A percentile compares a stretch with the other conserved stretches of the same genome.
These are phyloP conservation scores for Catunica adiposa DNA, from an alignment of 2,329 filamentous ascomycete species.

Conservation along the genomic window DNA sequence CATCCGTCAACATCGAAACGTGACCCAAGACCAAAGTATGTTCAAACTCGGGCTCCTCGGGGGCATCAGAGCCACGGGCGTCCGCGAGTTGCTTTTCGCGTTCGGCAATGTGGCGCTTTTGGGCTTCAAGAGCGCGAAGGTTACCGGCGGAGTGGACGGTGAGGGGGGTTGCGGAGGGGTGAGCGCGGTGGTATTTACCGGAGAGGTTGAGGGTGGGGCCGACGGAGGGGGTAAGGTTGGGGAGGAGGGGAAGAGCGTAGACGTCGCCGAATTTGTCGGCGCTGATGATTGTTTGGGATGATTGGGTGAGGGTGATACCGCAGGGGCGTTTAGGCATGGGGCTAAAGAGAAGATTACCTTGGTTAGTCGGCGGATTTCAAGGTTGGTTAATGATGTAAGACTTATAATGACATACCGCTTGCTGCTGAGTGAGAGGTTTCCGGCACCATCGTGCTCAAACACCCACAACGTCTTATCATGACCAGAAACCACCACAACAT, in stretches of 20 bases:
- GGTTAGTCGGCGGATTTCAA: not conserved
- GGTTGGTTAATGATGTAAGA: not conserved
- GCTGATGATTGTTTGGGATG: constrained; percentile 56
- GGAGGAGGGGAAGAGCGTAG: constrained; percentile 64
- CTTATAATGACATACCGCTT: constrained; percentile 38
- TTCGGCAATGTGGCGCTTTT: constrained; percentile 31
- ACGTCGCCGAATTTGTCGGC: constrained; percentile 97
- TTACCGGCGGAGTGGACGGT: constrained; percentile 52
- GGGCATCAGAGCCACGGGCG: constrained; percentile 18
- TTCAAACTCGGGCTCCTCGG: constrained; percentile 42
- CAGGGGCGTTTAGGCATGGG: constrained; percentile 81
- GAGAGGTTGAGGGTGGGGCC: constrained; percentile 15
- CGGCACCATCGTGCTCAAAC: constrained; percentile 48
- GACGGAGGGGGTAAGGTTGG: constrained; percentile 16
- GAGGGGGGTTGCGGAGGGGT: constrained; percentile 38
- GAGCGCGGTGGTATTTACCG: constrained; percentile 22
- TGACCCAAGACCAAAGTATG: constrained; percentile 73
- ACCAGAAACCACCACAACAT: constrained; percentile 66
- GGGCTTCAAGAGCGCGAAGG: constrained; percentile 41
- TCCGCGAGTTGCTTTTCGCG: constrained; percentile 17
- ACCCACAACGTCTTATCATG: constrained; percentile 86
- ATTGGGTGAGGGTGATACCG: constrained; percentile 51
- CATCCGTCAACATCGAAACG: constrained; percentile 80
- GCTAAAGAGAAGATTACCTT: constrained; percentile 27
- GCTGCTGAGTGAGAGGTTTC: constrained; percentile 49